A percentile compares a stretch with the other conserved stretches of the same genome.
Evolutionary conservation across 495 filamentous ascomycete species (phyloP).

Genomic region (Penicillium coprophilum): DNA sequence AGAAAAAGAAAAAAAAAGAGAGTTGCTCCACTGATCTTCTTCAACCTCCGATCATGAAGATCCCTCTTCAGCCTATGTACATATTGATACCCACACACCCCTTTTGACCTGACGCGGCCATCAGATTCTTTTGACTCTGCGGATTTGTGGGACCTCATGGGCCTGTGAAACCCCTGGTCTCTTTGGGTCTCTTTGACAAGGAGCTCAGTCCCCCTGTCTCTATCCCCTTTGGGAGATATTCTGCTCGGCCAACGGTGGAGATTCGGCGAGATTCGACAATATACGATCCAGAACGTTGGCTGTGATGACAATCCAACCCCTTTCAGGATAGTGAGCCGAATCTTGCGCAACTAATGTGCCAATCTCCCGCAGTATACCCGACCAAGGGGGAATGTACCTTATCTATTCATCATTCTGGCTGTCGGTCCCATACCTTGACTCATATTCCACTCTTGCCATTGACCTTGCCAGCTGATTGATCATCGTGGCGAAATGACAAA

Average conservation of each 20-base stretch:
- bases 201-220: slow-evolving; percentile 17
- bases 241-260: slow-evolving; percentile 18
- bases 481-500: slow-evolving; percentile 33
- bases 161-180: slow-evolving; percentile 28
- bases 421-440: slow-evolving; percentile 9
- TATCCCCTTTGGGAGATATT: slow-evolving; percentile 2
- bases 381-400: slow-evolving; percentile 3
- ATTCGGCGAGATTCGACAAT: slow-evolving; percentile 13
- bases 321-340: not conserved
- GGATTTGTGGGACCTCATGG: slow-evolving; percentile 28
- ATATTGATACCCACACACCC: not conserved
- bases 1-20: too few relatives aligned
- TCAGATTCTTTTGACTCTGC: slow-evolving; percentile 9
- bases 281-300: slow-evolving; percentile 19
- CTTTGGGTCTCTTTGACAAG: slow-evolving; percentile 25
- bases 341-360: slow-evolving; percentile 4
- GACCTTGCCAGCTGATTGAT: slow-evolving; percentile 27
- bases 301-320: slow-evolving; percentile 10
- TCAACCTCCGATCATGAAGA: slow-evolving; percentile 8
- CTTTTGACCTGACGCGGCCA: slow-evolving; percentile 1
- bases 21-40: slow-evolving; percentile 15
- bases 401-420: slow-evolving; percentile 2
- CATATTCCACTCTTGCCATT: not conserved
- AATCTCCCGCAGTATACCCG: slow-evolving; percentile 18
- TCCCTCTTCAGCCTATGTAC: slow-evolving; percentile 1